Evolutionary conservation across 179 eudicot genomes (phyloP).

Genomic region (Kewa caespitosa): DNA sequence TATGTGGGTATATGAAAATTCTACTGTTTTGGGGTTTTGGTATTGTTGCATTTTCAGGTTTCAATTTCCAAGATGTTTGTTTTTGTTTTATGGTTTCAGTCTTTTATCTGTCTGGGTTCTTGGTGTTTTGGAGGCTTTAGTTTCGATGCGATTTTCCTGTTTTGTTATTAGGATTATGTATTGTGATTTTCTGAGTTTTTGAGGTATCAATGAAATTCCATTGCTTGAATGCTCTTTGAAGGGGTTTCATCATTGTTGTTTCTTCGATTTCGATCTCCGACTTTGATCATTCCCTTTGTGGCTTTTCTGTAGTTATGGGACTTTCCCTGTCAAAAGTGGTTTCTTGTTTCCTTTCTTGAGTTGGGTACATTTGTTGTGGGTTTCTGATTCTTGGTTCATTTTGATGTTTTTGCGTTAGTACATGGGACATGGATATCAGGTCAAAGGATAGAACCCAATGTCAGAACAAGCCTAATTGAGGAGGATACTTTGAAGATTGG

Average conservation of each 20-base stretch:
- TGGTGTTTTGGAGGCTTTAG: not conserved
- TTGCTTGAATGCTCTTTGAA: not conserved
- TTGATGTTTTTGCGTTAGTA: constrained; percentile 48
- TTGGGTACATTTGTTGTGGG: not conserved
- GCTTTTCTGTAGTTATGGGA: not conserved
- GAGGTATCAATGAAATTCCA: not conserved
- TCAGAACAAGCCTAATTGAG: constrained; percentile 49
- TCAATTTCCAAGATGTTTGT: not conserved
- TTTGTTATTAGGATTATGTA: too few relatives aligned
- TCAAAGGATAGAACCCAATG: constrained; percentile 61
- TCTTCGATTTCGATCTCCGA: not conserved
- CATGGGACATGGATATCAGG: constrained; percentile 93
- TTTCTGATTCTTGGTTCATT: constrained; percentile 26
- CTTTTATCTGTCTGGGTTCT: not conserved
- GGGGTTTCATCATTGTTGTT: not conserved
- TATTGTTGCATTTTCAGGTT: not conserved
- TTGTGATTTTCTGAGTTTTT: too few relatives aligned
- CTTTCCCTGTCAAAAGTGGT: not conserved
- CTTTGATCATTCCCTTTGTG: not conserved
- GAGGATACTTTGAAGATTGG: constrained; percentile 72
- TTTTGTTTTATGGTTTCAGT: not conserved
- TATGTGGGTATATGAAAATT: constrained; percentile 6
- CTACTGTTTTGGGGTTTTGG: not conserved
- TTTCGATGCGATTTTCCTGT: not conserved
- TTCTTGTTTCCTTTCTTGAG: not conserved